Conservation (phyloP, 345 rosid species). For the Hypericum androsaemum region DNA sequence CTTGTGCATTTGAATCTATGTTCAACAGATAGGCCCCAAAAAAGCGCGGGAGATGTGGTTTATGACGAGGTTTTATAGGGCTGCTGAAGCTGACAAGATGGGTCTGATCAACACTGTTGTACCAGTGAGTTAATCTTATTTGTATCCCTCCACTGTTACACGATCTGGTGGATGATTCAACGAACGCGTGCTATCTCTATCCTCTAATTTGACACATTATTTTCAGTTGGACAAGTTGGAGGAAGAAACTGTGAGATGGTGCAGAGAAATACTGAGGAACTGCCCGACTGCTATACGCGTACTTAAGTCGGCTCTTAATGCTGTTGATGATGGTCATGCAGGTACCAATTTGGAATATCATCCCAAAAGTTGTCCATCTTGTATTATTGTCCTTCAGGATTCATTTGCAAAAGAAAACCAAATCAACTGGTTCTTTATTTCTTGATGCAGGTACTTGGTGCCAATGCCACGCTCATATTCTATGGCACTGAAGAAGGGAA, state of each 20-base stretch:
- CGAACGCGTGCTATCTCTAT: not conserved
- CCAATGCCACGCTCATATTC: slow-evolving; percentile 76
- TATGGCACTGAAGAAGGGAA: slow-evolving; percentile 77
- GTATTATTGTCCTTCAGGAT: not conserved
- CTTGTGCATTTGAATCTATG: slow-evolving; percentile 5
- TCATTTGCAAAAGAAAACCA: no score
- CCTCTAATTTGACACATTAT: not conserved
- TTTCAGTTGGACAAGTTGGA: slow-evolving; percentile 66
- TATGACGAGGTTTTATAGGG: slow-evolving; percentile 73
- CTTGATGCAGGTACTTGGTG: slow-evolving; percentile 55
- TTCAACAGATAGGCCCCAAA: slow-evolving; percentile 72
- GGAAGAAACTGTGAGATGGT: slow-evolving; percentile 83
- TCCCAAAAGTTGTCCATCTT: no score
- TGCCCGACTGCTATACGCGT: slow-evolving; percentile 91
- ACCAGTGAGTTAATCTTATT: slow-evolving; percentile 39
- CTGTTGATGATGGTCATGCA: slow-evolving; percentile 93
- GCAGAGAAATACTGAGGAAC: slow-evolving; percentile 75
- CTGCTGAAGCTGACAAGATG: slow-evolving; percentile 88
- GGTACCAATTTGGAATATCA: slow-evolving; percentile 22
- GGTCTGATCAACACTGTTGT: slow-evolving; percentile 87
- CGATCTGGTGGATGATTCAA: no score
- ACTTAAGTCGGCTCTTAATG: slow-evolving; percentile 84
- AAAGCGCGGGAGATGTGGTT: slow-evolving; percentile 97
- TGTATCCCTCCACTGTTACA: no score
- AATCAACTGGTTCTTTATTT: no score